Evolutionary conservation across 192 early-diverging fungal species (phyloP), one percentile per base, ranked within the genome.

Genomic region (Coemansia sp.): DNA sequence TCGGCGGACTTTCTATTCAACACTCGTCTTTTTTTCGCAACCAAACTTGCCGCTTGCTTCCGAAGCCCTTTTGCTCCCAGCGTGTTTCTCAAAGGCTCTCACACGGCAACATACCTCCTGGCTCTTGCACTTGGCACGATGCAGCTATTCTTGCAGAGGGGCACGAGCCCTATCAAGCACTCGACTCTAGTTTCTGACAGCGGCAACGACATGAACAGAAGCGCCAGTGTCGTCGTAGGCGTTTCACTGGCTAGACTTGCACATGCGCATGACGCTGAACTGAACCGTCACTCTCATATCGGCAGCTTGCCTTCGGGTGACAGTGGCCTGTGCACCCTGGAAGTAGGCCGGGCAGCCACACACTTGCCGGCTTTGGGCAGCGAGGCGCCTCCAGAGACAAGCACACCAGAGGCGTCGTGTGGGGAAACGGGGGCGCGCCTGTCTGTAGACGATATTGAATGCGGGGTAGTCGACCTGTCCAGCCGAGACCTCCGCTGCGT

Each of bases 391-490:
- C 17, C 17, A n/a, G 39, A 41, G n/a, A 17, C 17, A 41, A 41
- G 24, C 8, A 22, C 43, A 1, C 19, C 43, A 11, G 43, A 46
- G 24, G 11, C 43, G 7, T 26, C 15, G n/a, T 52, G 48, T n/a
- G 48, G 27, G 9, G 48, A 52, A 52, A 17, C 48, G 8, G 48
- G 48, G 10, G 58, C 52, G 5, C 33, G 39, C 38, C 10, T 72
- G 41, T 65, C 69, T 19, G 43, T 17, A 21, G 32, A 48, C 3
- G 70, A 72, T 15, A 22, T 72, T 6, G 39, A 15, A 3, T n/a
- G 57, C 15, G 64, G 64, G 35, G 32, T 29, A 0, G 68, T 64
- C 3, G 53, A 76, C 46, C 44, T 76, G 32, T 70, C 74, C 1
- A 17, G 35, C n/a, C 39, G 55, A 8, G 32, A 22, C 2, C 39